These are phyloP conservation scores for Brachypodium distachyon DNA, from an alignment of 202 grass and related monocot genomes.

Conservation along the genomic window DNA sequence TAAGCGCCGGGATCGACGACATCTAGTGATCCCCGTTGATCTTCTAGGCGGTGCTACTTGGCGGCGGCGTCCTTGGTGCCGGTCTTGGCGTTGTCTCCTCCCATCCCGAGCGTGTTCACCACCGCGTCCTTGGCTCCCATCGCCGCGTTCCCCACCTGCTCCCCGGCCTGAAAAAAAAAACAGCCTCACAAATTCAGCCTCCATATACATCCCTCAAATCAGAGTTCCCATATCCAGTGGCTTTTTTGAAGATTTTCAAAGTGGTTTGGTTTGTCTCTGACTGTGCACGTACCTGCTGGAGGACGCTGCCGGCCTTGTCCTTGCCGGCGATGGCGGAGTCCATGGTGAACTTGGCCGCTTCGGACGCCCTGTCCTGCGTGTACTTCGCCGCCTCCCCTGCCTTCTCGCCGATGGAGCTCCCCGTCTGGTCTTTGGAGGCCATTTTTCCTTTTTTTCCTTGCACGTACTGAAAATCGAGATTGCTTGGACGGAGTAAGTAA, in stretches of 20 bases:
- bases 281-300: not conserved
- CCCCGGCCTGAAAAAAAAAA: constrained; percentile 6
- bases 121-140: constrained; percentile 49
- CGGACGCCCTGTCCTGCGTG: not conserved
- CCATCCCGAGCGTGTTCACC: not conserved
- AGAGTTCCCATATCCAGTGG: no score
- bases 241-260: no score
- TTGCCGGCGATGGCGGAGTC: constrained; percentile 19
- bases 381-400: not conserved
- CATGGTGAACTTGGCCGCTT: not conserved
- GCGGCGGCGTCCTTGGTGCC: not conserved
- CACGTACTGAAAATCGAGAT: not conserved
- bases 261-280: no score
- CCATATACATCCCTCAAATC: no score
- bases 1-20: no score
- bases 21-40: not conserved
- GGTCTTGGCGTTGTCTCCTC: not conserved
- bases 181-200: no score
- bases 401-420: constrained; percentile 8
- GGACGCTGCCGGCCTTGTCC: constrained; percentile 37
- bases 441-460: not conserved
- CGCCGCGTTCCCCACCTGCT: constrained; percentile 40
- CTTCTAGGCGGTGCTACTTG: not conserved
- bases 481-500: not conserved
- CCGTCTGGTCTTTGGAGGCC: constrained; percentile 36